phyloP scores from a whole-genome alignment of 257 asterid species.

The Haberlea rhodopensis region DNA sequence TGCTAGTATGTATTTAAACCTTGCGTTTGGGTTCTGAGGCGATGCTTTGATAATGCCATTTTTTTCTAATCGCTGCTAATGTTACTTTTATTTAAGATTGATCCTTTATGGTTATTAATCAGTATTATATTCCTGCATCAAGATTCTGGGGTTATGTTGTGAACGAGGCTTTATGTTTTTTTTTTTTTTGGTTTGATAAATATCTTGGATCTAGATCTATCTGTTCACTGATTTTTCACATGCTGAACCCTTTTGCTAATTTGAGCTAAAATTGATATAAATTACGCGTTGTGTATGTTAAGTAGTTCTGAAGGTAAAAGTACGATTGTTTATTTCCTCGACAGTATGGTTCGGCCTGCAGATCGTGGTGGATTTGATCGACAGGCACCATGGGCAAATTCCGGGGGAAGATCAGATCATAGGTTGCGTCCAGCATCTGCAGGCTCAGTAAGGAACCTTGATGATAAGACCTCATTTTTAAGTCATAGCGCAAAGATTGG shows the following conservation, averaged over 20 bases:
- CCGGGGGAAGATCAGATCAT: constrained; percentile 61
- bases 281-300: background rate
- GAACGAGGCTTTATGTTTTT: background rate
- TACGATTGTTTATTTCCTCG: constrained; percentile 18
- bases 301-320: background rate
- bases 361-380: constrained; percentile 69
- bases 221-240: background rate
- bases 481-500: constrained; percentile 56
- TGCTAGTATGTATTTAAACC: constrained; percentile 5
- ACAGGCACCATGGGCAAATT: constrained; percentile 68
- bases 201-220: constrained; percentile 29
- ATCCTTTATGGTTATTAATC: constrained; percentile 6
- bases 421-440: constrained; percentile 82
- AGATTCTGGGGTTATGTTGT: constrained; percentile 4
- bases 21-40: constrained; percentile 9
- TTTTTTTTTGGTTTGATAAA: constrained; percentile 1
- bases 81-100: constrained; percentile 11
- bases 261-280: background rate
- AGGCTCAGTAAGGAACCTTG: constrained; percentile 62
- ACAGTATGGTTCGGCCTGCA: constrained; percentile 61
- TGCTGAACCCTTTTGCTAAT: background rate
- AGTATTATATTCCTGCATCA: constrained; percentile 1
- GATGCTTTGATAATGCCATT: background rate
- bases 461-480: constrained; percentile 66
- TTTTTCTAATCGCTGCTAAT: constrained; percentile 2